Conservation (phyloP, 805 yeast genomes). For the Zygoascus biomembranicola region DNA sequence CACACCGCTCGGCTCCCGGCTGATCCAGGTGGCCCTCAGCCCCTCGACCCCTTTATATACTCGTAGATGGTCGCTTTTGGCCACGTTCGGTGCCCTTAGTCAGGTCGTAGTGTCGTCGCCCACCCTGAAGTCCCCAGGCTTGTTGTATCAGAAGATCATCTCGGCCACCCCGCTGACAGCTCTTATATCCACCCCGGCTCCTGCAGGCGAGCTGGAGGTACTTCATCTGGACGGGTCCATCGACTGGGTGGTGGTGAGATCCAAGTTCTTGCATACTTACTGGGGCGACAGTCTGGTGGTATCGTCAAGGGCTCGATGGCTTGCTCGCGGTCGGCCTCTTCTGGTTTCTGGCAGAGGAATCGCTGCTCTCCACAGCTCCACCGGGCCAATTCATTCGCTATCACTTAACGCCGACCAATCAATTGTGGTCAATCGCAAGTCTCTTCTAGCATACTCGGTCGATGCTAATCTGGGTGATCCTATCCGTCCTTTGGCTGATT, state of each 20-base stretch:
- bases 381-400: slow-evolving; percentile 33
- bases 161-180: slow-evolving; percentile 25
- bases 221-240: slow-evolving; percentile 32
- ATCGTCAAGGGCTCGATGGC: slow-evolving; percentile 19
- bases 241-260: slow-evolving; percentile 37
- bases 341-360: slow-evolving; percentile 31
- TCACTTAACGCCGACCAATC: slow-evolving; percentile 33
- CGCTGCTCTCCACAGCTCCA: slow-evolving; percentile 15
- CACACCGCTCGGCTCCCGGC: neutral
- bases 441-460: slow-evolving; percentile 35
- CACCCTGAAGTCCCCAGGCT: neutral
- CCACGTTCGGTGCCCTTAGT: slow-evolving; percentile 19
- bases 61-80: slow-evolving; percentile 35
- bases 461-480: slow-evolving; percentile 9
- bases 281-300: slow-evolving; percentile 31
- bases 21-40: slow-evolving; percentile 36
- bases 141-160: slow-evolving; percentile 16
- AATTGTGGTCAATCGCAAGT: slow-evolving; percentile 32
- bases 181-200: slow-evolving; percentile 12
- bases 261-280: slow-evolving; percentile 38
- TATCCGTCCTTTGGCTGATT: neutral
- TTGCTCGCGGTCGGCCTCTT: slow-evolving; percentile 5
- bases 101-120: neutral
- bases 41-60: slow-evolving; percentile 32
- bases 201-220: slow-evolving; percentile 13